Evolutionary conservation across 345 rosid genomes (phyloP).

Genomic region (Pistacia integerrima): DNA sequence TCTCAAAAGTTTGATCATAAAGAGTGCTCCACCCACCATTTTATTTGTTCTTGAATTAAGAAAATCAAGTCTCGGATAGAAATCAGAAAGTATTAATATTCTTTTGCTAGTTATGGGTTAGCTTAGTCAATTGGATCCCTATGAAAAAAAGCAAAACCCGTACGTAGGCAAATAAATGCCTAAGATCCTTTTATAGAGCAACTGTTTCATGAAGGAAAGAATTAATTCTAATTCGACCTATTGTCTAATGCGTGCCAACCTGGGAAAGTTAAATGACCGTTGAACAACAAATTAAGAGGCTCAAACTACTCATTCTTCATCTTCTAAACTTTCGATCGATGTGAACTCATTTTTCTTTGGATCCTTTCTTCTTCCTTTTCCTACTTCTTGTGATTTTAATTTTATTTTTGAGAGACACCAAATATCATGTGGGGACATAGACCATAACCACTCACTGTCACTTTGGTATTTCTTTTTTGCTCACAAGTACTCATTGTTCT

Average conservation of each 20-base stretch:
- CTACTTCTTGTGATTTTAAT: background rate
- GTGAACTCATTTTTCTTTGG: background rate
- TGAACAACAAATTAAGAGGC: background rate
- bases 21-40: no score
- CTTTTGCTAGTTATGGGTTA: no score
- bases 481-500: no score
- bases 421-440: no score
- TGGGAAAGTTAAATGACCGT: conserved; percentile 4
- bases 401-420: background rate
- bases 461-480: no score
- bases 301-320: background rate
- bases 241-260: conserved; percentile 7
- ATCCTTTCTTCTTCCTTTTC: background rate
- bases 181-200: conserved; percentile 6
- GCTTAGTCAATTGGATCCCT: no score
- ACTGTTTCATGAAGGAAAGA: background rate
- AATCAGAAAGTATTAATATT: no score
- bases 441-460: no score
- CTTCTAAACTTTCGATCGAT: background rate
- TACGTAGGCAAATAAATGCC: conserved; percentile 31
- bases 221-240: conserved; percentile 8
- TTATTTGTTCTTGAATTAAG: no score
- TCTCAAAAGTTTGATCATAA: no score
- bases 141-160: no score
- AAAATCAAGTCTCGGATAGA: no score